phyloP scores from a whole-genome alignment of 2,329 filamentous ascomycete genomes.

The Tetracladium maxilliforme region DNA sequence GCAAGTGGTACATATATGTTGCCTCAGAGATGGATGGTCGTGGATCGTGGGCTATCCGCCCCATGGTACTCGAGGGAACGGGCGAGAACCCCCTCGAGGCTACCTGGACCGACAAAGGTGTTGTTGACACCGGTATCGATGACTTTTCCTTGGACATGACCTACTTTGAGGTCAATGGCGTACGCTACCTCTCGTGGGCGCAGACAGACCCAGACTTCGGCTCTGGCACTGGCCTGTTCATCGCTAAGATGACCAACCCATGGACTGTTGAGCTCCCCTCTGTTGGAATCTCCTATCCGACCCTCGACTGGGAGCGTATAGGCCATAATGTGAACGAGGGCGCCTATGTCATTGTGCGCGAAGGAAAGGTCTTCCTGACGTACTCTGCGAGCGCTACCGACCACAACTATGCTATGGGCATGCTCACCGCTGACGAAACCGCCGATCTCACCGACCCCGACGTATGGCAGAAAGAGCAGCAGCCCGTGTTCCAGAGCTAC shows the following conservation, averaged over 20 bases:
- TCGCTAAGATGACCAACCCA: conserved; percentile 12
- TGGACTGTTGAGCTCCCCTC: too few species aligned
- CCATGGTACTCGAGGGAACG: conserved; percentile 14
- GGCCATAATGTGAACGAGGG: too few species aligned
- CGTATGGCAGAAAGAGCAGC: conserved; percentile 11
- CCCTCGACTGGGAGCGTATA: too few species aligned
- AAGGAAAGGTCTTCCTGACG: too few species aligned
- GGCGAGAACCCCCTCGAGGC: conserved; percentile 13
- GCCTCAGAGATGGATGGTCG: too few species aligned
- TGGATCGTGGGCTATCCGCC: conserved; percentile 12
- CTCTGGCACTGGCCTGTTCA: conserved; percentile 11
- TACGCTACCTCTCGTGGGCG: conserved; percentile 14
- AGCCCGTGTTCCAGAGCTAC: conserved; percentile 13
- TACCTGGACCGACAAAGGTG: conserved; percentile 13
- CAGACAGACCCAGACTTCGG: conserved; percentile 12
- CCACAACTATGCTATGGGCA: conserved; percentile 13
- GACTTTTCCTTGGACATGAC: conserved; percentile 15
- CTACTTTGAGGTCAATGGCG: conserved; percentile 12
- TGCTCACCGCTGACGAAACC: conserved; percentile 11
- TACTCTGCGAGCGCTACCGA: too few species aligned
- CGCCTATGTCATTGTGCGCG: too few species aligned
- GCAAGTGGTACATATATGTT: conserved; percentile 38
- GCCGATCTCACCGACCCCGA: conserved; percentile 10
- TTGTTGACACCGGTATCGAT: conserved; percentile 14
- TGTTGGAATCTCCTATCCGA: too few species aligned